phyloP scores from a whole-genome alignment of 192 early-diverging fungal species.

The Dispira parvispora region DNA sequence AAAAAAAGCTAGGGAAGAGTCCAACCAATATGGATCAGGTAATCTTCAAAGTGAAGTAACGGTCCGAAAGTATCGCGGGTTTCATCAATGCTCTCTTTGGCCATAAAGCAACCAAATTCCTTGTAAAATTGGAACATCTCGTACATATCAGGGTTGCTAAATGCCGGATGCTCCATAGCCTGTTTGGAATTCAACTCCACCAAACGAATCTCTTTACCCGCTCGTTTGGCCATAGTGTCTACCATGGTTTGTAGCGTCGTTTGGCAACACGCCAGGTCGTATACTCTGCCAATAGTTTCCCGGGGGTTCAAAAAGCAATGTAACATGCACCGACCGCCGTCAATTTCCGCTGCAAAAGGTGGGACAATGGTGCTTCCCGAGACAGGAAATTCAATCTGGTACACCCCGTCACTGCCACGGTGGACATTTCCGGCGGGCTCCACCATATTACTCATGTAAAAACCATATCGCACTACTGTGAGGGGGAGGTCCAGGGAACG shows the following conservation, averaged over 20 bases:
- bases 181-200: neutral
- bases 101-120: neutral
- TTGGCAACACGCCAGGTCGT: neutral
- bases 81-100: too few relatives aligned
- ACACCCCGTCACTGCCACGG: neutral
- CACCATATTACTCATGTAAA: neutral
- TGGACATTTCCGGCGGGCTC: neutral
- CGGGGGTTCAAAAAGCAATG: conserved; percentile 3
- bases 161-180: neutral
- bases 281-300: neutral
- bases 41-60: too few relatives aligned
- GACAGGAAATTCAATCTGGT: neutral
- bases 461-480: neutral
- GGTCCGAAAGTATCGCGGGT: too few relatives aligned
- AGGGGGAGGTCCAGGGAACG: neutral
- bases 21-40: too few relatives aligned
- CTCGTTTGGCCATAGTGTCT: neutral
- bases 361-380: neutral
- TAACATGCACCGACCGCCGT: neutral
- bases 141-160: neutral
- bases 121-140: neutral
- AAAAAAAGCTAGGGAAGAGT: too few relatives aligned
- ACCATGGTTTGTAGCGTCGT: neutral
- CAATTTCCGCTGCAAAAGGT: neutral
- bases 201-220: neutral